Evolutionary conservation across 106 monocot genomes (phyloP), one percentile per base, ranked within the genome.

Genomic region (Dendrobium nobile): DNA sequence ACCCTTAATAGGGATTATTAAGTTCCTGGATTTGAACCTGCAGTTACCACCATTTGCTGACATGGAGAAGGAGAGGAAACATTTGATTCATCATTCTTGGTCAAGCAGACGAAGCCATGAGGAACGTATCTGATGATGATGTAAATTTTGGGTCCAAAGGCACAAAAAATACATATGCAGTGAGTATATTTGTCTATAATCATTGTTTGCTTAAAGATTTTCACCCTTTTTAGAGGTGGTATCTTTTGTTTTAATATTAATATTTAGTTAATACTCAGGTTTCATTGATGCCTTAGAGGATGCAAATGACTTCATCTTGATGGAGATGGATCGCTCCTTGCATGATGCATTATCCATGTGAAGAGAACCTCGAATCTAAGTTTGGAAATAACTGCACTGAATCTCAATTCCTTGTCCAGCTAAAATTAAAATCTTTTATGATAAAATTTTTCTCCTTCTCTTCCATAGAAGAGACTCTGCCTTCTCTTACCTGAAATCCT

Each of bases 11-110:
- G 17, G 17, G 70, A 70, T 42, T 74, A 74, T 74, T 47, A 7
- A n/a, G 24, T 48, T 47, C 15, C 28, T 27, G 51, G 76, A 4
- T 48, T 48, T 1, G 43, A 10, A 3, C 43, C 5, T 77, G 19
- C 84, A 97, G 97, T 89, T 94, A 72, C 81, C 97, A 15, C 94
- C 97, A 27, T 97, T 97, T 92, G 97, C 97, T 85, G 97, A 97
- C 78, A 97, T 97, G 97, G 97, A 94, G 97, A 94, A 91, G 97
- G 97, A 42, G 94, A 97, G 40, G 97, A 97, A 85, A 94, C 97
- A 67, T 94, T 94, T 89, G 97, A 97, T 87, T 70, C 92, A 45
- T 85, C 94, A 73, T 82, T 92, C 90, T 98, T 75, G 96, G 96
- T 47, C 77, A 84, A 75, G 91, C 96, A 54, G 93, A 96, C 86